Conservation (phyloP, 164 flowering plant species). For the Brasenia schreberi region DNA sequence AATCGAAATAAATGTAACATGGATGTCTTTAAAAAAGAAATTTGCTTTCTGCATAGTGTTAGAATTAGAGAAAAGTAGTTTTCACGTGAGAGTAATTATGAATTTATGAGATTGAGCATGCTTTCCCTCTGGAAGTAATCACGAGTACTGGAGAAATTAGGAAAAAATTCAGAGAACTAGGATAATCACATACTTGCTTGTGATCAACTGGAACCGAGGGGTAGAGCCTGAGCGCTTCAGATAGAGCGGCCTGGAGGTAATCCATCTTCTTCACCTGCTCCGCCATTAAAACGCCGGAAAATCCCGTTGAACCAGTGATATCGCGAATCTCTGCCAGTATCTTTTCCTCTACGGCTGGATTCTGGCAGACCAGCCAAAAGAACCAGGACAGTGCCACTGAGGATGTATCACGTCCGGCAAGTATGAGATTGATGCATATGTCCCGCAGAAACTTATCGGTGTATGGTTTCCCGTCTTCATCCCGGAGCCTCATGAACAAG, state of each 20-base stretch:
- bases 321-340: slow-evolving; percentile 43
- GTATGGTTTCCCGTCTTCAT: slow-evolving; percentile 50
- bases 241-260: slow-evolving; percentile 80
- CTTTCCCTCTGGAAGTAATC: no score
- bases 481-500: slow-evolving; percentile 58
- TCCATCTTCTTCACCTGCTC: slow-evolving; percentile 94
- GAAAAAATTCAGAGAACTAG: no score
- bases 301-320: slow-evolving; percentile 25
- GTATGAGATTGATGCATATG: slow-evolving; percentile 79
- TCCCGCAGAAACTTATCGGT: slow-evolving; percentile 73
- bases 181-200: slow-evolving; percentile 97
- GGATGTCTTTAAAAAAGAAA: no score
- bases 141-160: no score
- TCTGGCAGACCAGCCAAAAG: slow-evolving; percentile 59
- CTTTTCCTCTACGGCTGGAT: slow-evolving; percentile 52
- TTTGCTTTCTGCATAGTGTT: no score
- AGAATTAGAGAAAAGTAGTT: no score
- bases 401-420: slow-evolving; percentile 93
- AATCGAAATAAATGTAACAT: no score
- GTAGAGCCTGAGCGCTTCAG: slow-evolving; percentile 79
- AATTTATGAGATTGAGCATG: no score
- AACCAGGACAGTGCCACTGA: slow-evolving; percentile 92
- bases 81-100: no score
- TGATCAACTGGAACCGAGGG: slow-evolving; percentile 93
- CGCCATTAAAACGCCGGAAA: slow-evolving; percentile 29